Base-by-base conservation (phyloP, 2,329 filamentous ascomycete genomes). In the Cryphonectria naterciae region DNA sequence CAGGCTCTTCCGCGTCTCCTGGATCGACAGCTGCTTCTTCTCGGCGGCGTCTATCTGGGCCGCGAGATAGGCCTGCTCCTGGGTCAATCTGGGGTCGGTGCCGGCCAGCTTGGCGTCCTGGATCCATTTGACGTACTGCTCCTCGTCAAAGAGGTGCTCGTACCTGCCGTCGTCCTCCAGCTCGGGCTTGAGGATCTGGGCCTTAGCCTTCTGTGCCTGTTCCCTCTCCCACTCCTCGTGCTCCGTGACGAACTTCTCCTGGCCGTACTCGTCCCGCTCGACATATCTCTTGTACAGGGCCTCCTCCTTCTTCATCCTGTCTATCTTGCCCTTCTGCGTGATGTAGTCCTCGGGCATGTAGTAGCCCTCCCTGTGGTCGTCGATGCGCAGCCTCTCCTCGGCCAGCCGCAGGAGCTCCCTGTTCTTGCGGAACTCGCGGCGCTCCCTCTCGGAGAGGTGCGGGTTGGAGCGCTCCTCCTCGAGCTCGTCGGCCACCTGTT, bases 191-290 rank as follows among this genome's bases (percentile, higher is more conserved):
- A 89, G 87, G 71, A 97, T 94, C 79, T 97, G 94, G 1, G 93
- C 91, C 79, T 95, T 96, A 7, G 94, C 95, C 80, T 97, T 97
- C 70, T 91, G 87, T 0, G 92, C 88, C 81, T 98, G 95, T 78
- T 98, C 95, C 70, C 89, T 85, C 79, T 99, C 96, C 95, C 95
- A 99, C 77, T 97, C 93, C 73, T 99, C 95, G 74, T 97, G 93
- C 79, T 99, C 96, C 0, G 94, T 97, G 70, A 97, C 89, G 76
- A 94, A 97, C 76, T 91, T 92, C 79, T 98, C 95, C 74, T 96
- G 91, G 5, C 95, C 95, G 76, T 91, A 91, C 76, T 97, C 93
- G 76, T 97, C 94, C 72, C 89, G 88, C 73, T 98, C 95, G 4
- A 97, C 91, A 75, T 97, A 95, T 66, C 95, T 89, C 79, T 94